Evolutionary conservation across 345 rosid species (phyloP), one percentile per base, ranked within the genome.

Genomic region (Eucalyptus regnans): DNA sequence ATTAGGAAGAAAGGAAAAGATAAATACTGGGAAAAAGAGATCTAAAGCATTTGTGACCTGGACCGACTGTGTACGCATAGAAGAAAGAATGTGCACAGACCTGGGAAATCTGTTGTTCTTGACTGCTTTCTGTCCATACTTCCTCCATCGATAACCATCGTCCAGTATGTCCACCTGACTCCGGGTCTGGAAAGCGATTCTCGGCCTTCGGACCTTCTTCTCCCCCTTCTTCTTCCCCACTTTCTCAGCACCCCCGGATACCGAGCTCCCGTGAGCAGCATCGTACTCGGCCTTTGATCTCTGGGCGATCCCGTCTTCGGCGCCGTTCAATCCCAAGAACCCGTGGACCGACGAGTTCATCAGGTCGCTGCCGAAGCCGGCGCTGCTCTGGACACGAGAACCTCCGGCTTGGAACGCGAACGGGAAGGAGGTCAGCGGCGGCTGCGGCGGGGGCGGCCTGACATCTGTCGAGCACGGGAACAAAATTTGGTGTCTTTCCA

Each of bases 101-200:
- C 95, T 93, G 25, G 95, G 94, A 71, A 93, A 93, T 88, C 90
- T 93, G 93, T 93, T 93, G 94, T 93, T 93, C 91, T 95, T 95
- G 33, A 95, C 96, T 9, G 96, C 95, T 86, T 95, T 95, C 76
- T 95, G 97, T 1, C 97, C 97, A 50, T 95, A 95, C 88, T 95
- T 95, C 92, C 97, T 92, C 97, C 97, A 95, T 7, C 96, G 92
- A 91, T 95, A 95, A 46, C 97, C 97, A 91, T 95, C 97, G 79
- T 95, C 97, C 7, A 95, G 92, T 68, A 94, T 91, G 92, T 95
- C 97, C 71, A 94, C 95, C 12, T 92, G 96, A 54, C 94, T 95
- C 91, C 95, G 92, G 7, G 97, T 95, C 90, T 94, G 97, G 86
- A 95, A 95, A 51, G 97, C 97, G 88, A 90, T 92, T 64, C 90